phyloP scores from a whole-genome alignment of 768 basidiomycete genomes.

The Psilocybe sp. region DNA sequence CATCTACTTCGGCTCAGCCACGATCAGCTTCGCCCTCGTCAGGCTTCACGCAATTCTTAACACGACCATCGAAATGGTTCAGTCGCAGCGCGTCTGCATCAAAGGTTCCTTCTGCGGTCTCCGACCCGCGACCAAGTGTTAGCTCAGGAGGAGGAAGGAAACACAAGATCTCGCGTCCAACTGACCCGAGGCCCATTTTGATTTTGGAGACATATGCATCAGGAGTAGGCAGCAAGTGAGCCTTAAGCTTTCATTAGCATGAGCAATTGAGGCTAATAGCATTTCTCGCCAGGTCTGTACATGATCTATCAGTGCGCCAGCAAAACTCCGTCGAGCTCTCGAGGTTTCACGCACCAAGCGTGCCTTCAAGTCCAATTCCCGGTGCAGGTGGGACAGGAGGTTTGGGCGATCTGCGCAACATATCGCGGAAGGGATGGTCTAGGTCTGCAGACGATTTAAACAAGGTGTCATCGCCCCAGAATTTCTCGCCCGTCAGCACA shows the following conservation, averaged over 20 bases:
- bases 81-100: slow-evolving; percentile 55
- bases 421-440: slow-evolving; percentile 76
- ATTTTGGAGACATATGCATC: slow-evolving; percentile 55
- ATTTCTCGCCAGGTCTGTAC: slow-evolving; percentile 50
- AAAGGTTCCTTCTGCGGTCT: slow-evolving; percentile 33
- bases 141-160: slow-evolving; percentile 37
- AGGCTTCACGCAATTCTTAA: slow-evolving; percentile 61
- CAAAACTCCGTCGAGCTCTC: slow-evolving; percentile 44
- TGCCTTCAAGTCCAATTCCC: slow-evolving; percentile 34
- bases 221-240: slow-evolving; percentile 52
- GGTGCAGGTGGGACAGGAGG: slow-evolving; percentile 22
- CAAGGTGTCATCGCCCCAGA: slow-evolving; percentile 36
- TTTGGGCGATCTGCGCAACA: slow-evolving; percentile 65
- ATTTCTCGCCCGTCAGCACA: slow-evolving; percentile 38
- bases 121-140: slow-evolving; percentile 48
- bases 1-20: slow-evolving; percentile 34
- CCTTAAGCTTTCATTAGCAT: slow-evolving; percentile 4
- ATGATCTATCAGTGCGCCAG: slow-evolving; percentile 53
- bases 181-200: slow-evolving; percentile 76
- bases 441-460: slow-evolving; percentile 78
- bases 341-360: slow-evolving; percentile 33
- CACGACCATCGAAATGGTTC: slow-evolving; percentile 75
- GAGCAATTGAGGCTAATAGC: neutral
- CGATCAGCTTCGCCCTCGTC: slow-evolving; percentile 67
- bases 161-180: slow-evolving; percentile 82